Conservation (phyloP, 108 stramenopile genomes). For the Epithemia pelagica region DNA sequence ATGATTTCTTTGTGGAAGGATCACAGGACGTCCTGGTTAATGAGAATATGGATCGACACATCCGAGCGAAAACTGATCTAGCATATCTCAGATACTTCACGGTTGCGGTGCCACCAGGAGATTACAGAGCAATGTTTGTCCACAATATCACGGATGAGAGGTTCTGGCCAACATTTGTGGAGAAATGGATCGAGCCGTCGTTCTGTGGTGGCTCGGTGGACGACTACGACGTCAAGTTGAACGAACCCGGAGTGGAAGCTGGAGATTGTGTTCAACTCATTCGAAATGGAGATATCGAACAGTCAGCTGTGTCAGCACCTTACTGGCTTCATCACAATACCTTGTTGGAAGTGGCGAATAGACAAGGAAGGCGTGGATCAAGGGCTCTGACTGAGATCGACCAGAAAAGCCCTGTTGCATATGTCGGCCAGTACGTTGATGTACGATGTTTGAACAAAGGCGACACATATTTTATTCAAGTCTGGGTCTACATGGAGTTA, state of each 20-base stretch:
- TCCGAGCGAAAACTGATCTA: background rate
- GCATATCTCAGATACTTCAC: background rate
- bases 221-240: background rate
- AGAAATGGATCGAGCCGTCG: background rate
- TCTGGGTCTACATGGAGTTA: background rate
- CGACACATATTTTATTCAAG: background rate
- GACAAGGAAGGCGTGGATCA: background rate
- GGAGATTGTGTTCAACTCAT: background rate
- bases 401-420: background rate
- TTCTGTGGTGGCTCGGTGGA: background rate
- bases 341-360: background rate
- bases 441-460: background rate
- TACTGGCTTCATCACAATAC: background rate
- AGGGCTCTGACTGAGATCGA: background rate
- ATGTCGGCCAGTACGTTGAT: background rate
- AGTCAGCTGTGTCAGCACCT: background rate
- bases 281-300: background rate
- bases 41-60: background rate
- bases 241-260: background rate
- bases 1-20: background rate
- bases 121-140: background rate
- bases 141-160: background rate
- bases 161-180: background rate
- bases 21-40: background rate
- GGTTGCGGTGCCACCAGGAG: background rate